Percentiles rank a stretch among this genome's conserved stretches.
phyloP scores from a whole-genome alignment of 108 stramenopile genomes.

The Pseudonitzschia pungens region DNA sequence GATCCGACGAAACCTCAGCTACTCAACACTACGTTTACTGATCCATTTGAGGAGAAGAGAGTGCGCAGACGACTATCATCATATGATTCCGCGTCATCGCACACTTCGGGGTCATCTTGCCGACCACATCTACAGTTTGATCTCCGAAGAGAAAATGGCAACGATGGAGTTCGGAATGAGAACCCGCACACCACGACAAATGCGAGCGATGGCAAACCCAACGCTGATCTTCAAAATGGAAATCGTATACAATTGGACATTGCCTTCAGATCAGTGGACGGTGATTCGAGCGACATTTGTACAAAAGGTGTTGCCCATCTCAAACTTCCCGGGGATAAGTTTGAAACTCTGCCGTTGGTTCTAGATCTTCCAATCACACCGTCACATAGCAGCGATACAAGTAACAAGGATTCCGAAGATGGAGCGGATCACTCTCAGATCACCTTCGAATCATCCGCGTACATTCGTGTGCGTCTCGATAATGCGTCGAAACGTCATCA shows the following conservation, averaged over 20 bases:
- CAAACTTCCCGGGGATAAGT: slow-evolving; percentile 17
- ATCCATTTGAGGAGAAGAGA: slow-evolving; percentile 12
- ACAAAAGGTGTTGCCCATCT: slow-evolving; percentile 37
- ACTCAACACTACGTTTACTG: slow-evolving; percentile 21
- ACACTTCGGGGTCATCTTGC: slow-evolving; percentile 7
- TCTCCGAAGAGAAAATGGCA: background rate
- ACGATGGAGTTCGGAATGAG: slow-evolving; percentile 2
- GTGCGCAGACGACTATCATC: background rate
- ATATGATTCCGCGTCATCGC: background rate
- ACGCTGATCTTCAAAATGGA: background rate
- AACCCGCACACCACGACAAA: background rate
- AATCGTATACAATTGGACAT: slow-evolving; percentile 27
- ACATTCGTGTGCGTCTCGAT: slow-evolving; percentile 32
- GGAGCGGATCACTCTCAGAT: background rate
- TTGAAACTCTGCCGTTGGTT: slow-evolving; percentile 19
- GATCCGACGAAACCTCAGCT: slow-evolving; percentile 1
- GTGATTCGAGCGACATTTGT: slow-evolving; percentile 6
- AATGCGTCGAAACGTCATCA: slow-evolving; percentile 1
- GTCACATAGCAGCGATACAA: background rate
- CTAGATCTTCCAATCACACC: slow-evolving; percentile 32
- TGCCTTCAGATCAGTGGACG: slow-evolving; percentile 11
- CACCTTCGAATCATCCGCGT: slow-evolving; percentile 23
- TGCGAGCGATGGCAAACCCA: slow-evolving; percentile 8
- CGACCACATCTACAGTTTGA: slow-evolving; percentile 30
- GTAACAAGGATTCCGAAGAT: background rate